Base-by-base conservation (phyloP, 495 filamentous ascomycete species). In the Podospora pseudopauciseta region DNA sequence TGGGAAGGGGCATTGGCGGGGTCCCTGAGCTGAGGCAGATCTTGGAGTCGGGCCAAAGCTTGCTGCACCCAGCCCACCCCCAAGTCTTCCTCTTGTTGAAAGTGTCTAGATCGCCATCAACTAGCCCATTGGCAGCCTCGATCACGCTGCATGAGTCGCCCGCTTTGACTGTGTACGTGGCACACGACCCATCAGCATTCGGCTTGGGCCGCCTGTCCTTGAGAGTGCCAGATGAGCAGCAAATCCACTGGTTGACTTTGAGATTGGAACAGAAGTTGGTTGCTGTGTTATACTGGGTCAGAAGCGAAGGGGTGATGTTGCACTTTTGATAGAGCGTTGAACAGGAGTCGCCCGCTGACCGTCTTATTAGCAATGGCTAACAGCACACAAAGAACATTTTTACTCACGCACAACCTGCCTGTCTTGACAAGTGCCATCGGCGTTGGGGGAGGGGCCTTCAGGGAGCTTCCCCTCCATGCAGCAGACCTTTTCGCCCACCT, bases 1-100 rank as follows among this genome's bases (percentile, higher is more conserved):
- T 27, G 0, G 68, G 61, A 6, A 78, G 70, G 0, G 85, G 86
- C 73, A 86, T 70, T 0, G 84, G 83, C 3, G 85, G 73, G 0
- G 55, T 28, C 5, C 86, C 86, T 2, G 70, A 66, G 70, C 83
- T 86, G 2, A 88, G 55, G 68, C 86, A 86, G 19, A 88, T 85
- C 13, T 62, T 61, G 9, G 66, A 58, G 4, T 66, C 70, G 0
- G 32, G 26, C 56, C 69, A 56, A 1, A 86, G 67, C 11, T 57
- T 34, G 6, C 67, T 64, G 70, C 85, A 87, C 53, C 81, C 82
- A 19, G 60, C 70, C 82, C 83, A 86, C 44, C 77, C 84, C 83
- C 83, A 86, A 13, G 81, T 85, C n/a, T 19, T 26, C 1, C 78
- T 68, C 26, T 76, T 76, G 74, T 86, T 86, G 64, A 68, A 81